Evolutionary conservation across 148 eudicot species (phyloP).

Genomic region (Fagopyrum esculentum): DNA sequence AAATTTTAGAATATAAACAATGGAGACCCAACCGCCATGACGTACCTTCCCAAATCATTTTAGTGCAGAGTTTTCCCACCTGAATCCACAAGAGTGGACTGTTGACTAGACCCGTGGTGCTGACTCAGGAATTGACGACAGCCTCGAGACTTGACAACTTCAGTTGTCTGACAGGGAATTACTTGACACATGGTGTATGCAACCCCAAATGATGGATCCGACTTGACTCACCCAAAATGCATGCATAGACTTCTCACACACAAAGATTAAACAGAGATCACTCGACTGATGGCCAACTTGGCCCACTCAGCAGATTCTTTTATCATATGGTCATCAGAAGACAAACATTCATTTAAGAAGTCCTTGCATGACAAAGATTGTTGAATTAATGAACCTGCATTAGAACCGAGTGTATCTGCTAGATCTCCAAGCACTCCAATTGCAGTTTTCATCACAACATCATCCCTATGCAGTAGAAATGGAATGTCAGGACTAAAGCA

Average conservation of each 20-base stretch:
- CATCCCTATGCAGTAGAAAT: constrained; percentile 52
- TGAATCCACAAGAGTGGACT: too few species aligned
- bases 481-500: neutral
- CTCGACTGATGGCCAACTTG: constrained; percentile 69
- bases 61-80: too few species aligned
- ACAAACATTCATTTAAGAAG: constrained; percentile 74
- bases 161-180: constrained; percentile 55
- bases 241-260: constrained; percentile 10
- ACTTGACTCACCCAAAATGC: constrained; percentile 58
- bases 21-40: too few species aligned
- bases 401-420: constrained; percentile 81
- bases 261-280: constrained; percentile 51
- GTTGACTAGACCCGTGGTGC: constrained; percentile 21
- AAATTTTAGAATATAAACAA: too few species aligned
- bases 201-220: constrained; percentile 33
- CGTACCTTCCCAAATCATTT: too few species aligned
- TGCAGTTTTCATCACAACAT: constrained; percentile 83
- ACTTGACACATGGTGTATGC: constrained; percentile 56
- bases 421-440: constrained; percentile 96
- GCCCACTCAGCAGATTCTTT: constrained; percentile 99
- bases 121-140: constrained; percentile 39
- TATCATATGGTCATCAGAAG: constrained; percentile 80
- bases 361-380: constrained; percentile 77
- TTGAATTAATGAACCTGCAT: constrained; percentile 77
- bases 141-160: constrained; percentile 28